phyloP scores from a whole-genome alignment of 805 yeast species.

The Ogataea methylovora region DNA sequence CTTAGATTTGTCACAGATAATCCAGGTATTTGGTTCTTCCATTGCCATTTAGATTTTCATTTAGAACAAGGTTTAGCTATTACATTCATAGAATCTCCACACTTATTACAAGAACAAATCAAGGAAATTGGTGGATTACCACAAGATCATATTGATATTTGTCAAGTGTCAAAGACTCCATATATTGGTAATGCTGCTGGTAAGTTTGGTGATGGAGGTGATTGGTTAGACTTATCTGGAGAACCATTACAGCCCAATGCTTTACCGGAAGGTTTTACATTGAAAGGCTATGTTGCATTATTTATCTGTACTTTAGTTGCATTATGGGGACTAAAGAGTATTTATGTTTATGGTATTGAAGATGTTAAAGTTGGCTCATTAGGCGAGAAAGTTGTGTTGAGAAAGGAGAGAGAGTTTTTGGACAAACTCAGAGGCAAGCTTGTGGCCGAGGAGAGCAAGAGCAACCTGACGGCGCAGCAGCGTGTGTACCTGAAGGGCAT shows the following conservation, averaged over 20 bases:
- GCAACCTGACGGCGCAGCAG: constrained; percentile 2
- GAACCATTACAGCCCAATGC: constrained; percentile 54
- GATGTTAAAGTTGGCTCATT: constrained; percentile 30
- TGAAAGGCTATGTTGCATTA: constrained; percentile 62
- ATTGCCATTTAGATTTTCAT: constrained; percentile 87
- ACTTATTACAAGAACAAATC: constrained; percentile 36
- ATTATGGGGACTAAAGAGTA: constrained; percentile 50
- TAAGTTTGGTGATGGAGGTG: constrained; percentile 27
- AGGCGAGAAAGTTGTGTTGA: constrained; percentile 24
- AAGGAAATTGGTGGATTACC: constrained; percentile 25
- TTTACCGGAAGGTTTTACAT: constrained; percentile 64
- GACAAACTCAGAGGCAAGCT: constrained; percentile 8
- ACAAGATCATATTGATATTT: constrained; percentile 40
- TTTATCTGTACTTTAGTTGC: constrained; percentile 46
- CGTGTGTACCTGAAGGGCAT: constrained; percentile 7
- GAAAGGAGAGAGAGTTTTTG: constrained; percentile 10
- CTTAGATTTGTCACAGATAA: constrained; percentile 73
- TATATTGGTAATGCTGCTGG: constrained; percentile 72
- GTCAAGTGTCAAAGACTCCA: constrained; percentile 39
- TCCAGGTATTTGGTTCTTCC: constrained; percentile 94
- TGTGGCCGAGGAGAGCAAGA: constrained; percentile 5
- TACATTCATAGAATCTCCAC: constrained; percentile 65
- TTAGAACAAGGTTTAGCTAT: constrained; percentile 75
- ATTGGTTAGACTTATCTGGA: constrained; percentile 52
- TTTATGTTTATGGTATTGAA: constrained; percentile 57